Conservation (phyloP, 2,329 filamentous ascomycete genomes). For the Sclerotinia borealis region DNA sequence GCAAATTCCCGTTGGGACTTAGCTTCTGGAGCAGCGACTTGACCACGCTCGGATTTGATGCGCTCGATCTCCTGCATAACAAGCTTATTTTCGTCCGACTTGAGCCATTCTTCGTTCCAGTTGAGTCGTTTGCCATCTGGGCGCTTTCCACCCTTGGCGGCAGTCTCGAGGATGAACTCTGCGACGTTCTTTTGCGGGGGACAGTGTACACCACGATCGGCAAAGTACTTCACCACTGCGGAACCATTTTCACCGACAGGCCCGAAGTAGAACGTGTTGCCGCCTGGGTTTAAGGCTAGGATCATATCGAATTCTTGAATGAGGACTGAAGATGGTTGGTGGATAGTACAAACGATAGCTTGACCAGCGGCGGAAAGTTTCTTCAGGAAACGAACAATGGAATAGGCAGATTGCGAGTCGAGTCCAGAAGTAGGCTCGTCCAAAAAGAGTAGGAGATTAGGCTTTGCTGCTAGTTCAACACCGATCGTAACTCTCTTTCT, state of each 20-base stretch:
- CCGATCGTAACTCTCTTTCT: slow-evolving; percentile 68
- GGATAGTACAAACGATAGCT: slow-evolving; percentile 68
- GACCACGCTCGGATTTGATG: slow-evolving; percentile 26
- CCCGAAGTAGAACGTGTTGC: slow-evolving; percentile 67
- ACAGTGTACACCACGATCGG: slow-evolving; percentile 57
- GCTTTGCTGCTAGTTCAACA: slow-evolving; percentile 66
- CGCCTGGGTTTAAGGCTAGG: slow-evolving; percentile 60
- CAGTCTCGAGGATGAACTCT: slow-evolving; percentile 61
- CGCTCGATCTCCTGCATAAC: slow-evolving; percentile 60
- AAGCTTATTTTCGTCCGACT: slow-evolving; percentile 53
- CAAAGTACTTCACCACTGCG: slow-evolving; percentile 62
- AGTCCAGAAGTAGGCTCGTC: slow-evolving; percentile 68
- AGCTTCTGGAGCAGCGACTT: slow-evolving; percentile 35
- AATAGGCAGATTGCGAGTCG: slow-evolving; percentile 63
- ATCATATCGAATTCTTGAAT: slow-evolving; percentile 72
- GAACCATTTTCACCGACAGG: slow-evolving; percentile 61
- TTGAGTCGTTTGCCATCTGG: slow-evolving; percentile 52
- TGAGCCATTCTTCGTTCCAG: slow-evolving; percentile 71
- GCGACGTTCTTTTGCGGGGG: slow-evolving; percentile 62
- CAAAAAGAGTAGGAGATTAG: slow-evolving; percentile 60
- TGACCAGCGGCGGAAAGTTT: slow-evolving; percentile 62
- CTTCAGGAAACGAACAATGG: slow-evolving; percentile 61
- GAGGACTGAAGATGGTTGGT: slow-evolving; percentile 63
- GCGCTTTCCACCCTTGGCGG: slow-evolving; percentile 45
- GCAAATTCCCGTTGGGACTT: slow-evolving; percentile 54